Conservation (phyloP, 306 rosid genomes). For the Cicer cuneatum region DNA sequence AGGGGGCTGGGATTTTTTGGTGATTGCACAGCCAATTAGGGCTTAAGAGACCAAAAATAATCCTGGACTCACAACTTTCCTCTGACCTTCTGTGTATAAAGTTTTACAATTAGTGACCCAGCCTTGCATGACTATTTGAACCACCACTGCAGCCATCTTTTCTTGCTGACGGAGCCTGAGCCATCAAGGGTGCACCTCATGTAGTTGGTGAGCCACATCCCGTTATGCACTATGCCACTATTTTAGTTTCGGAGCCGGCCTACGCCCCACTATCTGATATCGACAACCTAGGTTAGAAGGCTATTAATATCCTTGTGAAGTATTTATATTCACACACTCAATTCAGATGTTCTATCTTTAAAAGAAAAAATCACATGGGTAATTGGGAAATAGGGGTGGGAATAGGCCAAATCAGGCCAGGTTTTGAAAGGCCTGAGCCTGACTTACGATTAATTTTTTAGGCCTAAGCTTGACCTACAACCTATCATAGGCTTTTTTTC, state of each 20-base stretch:
- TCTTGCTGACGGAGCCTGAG: not conserved
- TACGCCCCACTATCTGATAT: not conserved
- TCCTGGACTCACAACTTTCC: not conserved
- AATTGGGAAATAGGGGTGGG: slow-evolving; percentile 25
- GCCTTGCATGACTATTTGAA: not conserved
- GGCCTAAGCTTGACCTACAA: no score
- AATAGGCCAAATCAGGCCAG: no score
- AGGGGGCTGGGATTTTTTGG: not conserved
- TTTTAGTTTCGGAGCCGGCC: not conserved
- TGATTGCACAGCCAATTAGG: not conserved
- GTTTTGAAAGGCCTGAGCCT: no score
- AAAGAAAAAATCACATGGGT: slow-evolving; percentile 17
- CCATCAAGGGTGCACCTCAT: not conserved
- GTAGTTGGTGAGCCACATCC: not conserved
- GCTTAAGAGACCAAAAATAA: slow-evolving; percentile 1
- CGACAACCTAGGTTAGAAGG: slow-evolving; percentile 22
- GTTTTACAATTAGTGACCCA: not conserved
- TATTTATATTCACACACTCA: slow-evolving; percentile 21
- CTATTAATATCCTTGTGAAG: slow-evolving; percentile 25
- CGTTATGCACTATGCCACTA: not conserved
- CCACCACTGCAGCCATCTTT: not conserved
- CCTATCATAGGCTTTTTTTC: no score
- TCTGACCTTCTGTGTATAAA: not conserved
- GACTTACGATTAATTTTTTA: no score
- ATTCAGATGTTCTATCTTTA: slow-evolving; percentile 33